These are phyloP conservation scores for Zea luxurians DNA, from an alignment of 176 grass and related monocot genomes.

Conservation along the genomic window DNA sequence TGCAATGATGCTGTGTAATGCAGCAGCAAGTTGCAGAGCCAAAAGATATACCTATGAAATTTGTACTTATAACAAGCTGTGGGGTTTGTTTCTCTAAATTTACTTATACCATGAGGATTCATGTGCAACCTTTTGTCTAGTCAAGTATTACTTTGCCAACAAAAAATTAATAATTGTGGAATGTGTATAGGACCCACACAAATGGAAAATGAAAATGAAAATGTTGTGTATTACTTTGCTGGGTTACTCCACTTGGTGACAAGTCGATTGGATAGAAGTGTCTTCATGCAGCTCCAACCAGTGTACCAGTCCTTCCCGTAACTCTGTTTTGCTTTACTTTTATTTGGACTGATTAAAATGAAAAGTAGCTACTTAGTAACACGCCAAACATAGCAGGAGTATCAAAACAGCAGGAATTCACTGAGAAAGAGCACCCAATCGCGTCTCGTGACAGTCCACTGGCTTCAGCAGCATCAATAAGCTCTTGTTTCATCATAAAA, in stretches of 20 bases:
- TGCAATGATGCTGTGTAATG: not conserved
- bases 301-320: constrained; percentile 65
- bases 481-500: constrained; percentile 82
- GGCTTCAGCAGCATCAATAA: constrained; percentile 84
- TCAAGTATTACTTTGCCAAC: not conserved
- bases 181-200: not conserved
- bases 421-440: constrained; percentile 59
- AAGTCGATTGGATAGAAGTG: constrained; percentile 51
- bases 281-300: constrained; percentile 97
- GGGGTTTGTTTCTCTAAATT: not conserved
- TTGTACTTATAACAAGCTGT: constrained; percentile 8
- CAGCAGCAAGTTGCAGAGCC: not conserved
- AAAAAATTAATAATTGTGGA: too few species aligned
- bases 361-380: constrained; percentile 21
- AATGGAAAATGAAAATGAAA: constrained; percentile 7
- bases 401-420: not conserved
- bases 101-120: not conserved
- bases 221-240: constrained; percentile 56
- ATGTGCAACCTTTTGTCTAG: not conserved
- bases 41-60: constrained; percentile 4
- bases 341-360: constrained; percentile 62
- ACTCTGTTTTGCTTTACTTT: constrained; percentile 63
- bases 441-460: constrained; percentile 71
- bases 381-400: constrained; percentile 20
- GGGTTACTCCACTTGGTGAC: constrained; percentile 63